Evolutionary conservation across 495 filamentous ascomycete species (phyloP).

Genomic region (Penicillium egyptiacum): DNA sequence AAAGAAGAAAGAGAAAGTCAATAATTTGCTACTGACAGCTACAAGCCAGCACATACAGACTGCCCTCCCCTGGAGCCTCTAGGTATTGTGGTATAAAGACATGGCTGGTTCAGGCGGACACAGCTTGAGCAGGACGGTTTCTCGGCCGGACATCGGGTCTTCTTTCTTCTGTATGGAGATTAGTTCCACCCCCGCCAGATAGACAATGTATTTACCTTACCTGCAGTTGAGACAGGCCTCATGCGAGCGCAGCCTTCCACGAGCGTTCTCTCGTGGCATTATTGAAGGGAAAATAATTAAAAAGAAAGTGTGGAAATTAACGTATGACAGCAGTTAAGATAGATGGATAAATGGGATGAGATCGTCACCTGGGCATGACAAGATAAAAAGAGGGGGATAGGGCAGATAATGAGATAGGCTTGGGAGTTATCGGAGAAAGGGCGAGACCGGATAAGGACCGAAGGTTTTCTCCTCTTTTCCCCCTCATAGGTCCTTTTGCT

Average conservation of each 20-base stretch:
- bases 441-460: no score
- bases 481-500: no score
- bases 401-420: neutral
- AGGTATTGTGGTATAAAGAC: slow-evolving; percentile 37
- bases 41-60: slow-evolving; percentile 28
- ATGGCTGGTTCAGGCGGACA: slow-evolving; percentile 43
- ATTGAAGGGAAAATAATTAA: neutral
- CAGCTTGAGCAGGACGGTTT: slow-evolving; percentile 49
- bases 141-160: slow-evolving; percentile 49
- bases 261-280: slow-evolving; percentile 39
- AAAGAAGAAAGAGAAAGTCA: slow-evolving; percentile 17
- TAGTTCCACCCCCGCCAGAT: neutral
- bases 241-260: slow-evolving; percentile 46
- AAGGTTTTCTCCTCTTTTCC: neutral
- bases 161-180: slow-evolving; percentile 39
- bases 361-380: neutral
- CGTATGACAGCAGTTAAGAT: slow-evolving; percentile 2
- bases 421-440: neutral
- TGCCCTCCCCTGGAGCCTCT: slow-evolving; percentile 32
- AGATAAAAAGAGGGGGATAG: neutral
- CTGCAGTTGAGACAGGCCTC: slow-evolving; percentile 49
- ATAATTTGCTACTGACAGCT: slow-evolving; percentile 1
- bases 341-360: neutral
- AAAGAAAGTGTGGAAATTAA: neutral
- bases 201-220: slow-evolving; percentile 20